Base-by-base conservation (phyloP, 495 filamentous ascomycete genomes). In the Staphylotrichum tortipilum region DNA sequence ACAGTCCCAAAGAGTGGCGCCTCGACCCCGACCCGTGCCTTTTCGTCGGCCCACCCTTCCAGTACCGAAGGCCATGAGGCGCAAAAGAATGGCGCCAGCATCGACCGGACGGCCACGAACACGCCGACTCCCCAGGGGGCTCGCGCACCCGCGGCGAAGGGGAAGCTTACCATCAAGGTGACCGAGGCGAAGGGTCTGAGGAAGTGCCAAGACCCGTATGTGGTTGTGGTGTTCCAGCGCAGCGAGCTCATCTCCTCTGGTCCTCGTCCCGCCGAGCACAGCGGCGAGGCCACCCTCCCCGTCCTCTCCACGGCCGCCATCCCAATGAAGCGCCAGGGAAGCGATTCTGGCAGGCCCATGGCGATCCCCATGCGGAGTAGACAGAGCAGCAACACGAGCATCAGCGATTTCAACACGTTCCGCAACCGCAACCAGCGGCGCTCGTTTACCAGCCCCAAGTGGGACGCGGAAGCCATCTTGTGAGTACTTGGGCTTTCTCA, bases 401-500 rank as follows among this genome's bases (percentile, higher is more conserved):
- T 84, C 33, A 70, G 76, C 10, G 88, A 94, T 40, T 75, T 79
- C 61, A 78, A 77, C 39, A 82, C 85, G 14, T 79, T 82, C 58
- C 85, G 85, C 63, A 78, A 68, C 44, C 74, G 74, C 45, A 58
- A 53, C 34, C 44, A 64, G 4, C 66, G 72, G 30, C 75, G 76
- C 47, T 83, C 82, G 17, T 83, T 89, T 47, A 94, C 89, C 15
- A 84, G 88, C 60, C 94, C 94, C 2, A 86, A 88, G 54, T 98
- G 92, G 92, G 86, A 94, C 64, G 90, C 94, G 46, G 89, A 94
- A 62, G 89, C 92, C 24, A 78, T 86, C 44, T 98, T 97, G 91
- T 97, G 78, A 71, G 89, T n/a, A n/a, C 77, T 12, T 12, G 9
- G 14, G 10, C 10, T 23, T 14, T n/a, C n/a, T n/a, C 12, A 47